Percentiles rank a stretch among this genome's conserved stretches.
Conservation (phyloP, 2,329 filamentous ascomycete genomes). For the Chaetomium sp. region DNA sequence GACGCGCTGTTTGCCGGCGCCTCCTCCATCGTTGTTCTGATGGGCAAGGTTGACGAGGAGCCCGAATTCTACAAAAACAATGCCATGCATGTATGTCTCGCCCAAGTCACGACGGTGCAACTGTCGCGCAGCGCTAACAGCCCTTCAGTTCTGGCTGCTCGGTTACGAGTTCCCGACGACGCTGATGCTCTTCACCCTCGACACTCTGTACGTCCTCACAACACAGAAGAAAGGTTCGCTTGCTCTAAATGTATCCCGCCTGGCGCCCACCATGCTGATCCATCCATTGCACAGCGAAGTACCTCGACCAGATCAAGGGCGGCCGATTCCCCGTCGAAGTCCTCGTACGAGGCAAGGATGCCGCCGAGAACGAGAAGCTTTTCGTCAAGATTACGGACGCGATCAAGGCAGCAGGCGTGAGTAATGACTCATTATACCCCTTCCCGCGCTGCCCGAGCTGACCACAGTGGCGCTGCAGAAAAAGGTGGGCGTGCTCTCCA, state of each 20-base stretch:
- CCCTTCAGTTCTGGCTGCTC: slow-evolving; percentile 85
- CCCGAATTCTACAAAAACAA: slow-evolving; percentile 94
- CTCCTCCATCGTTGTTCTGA: slow-evolving; percentile 82
- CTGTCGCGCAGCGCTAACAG: slow-evolving; percentile 25
- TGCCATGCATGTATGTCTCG: slow-evolving; percentile 80
- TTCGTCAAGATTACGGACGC: slow-evolving; percentile 81
- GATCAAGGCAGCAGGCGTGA: slow-evolving; percentile 84
- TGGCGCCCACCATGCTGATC: slow-evolving; percentile 38
- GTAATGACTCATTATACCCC: slow-evolving; percentile 41
- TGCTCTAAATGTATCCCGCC: background rate
- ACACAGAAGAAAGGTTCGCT: slow-evolving; percentile 89
- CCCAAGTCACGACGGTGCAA: background rate
- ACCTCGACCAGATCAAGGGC: slow-evolving; percentile 87
- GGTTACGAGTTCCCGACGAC: slow-evolving; percentile 99
- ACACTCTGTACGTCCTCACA: slow-evolving; percentile 87
- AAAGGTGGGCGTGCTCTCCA: slow-evolving; percentile 84
- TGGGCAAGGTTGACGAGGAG: slow-evolving; percentile 83
- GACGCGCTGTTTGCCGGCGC: slow-evolving; percentile 84
- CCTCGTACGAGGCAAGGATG: slow-evolving; percentile 87
- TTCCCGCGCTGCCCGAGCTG: slow-evolving; percentile 25
- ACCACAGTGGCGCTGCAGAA: slow-evolving; percentile 56
- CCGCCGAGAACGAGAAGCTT: slow-evolving; percentile 86
- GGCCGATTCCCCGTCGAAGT: slow-evolving; percentile 93
- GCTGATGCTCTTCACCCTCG: slow-evolving; percentile 86
- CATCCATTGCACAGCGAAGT: slow-evolving; percentile 65